Evolutionary conservation across 1,139 yeast species (phyloP), one percentile per base, ranked within the genome.

Genomic region (Kurtzmaniella quercitrusa): DNA sequence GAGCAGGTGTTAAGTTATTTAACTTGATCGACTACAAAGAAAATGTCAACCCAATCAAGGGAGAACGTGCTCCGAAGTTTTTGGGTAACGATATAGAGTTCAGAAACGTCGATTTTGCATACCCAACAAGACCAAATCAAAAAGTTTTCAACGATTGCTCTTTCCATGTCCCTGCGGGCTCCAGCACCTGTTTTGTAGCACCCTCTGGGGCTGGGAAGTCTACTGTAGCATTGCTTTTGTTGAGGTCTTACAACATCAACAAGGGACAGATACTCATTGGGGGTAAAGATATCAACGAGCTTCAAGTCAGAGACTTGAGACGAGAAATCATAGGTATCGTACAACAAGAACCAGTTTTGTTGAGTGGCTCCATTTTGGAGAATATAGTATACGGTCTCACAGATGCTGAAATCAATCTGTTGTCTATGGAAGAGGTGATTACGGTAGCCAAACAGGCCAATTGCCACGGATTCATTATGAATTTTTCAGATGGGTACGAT

Each of bases 121-220:
- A 91, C 60, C 96, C 97, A n/a, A 82, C 95, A 1, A 77, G 97
- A 48, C 87, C 87, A n/a, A 79, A 82, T 46, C 88, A 85, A 43
- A 62, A 66, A 39, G 82, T 91, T 14, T 82, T 91, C 58, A 63
- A 81, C 18, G 77, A 79, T n/a, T 74, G 90, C 55, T 68, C 76
- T 34, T 75, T 90, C 43, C 70, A 65, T 10, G 75, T 90, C 31
- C 63, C 72, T 12, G 78, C 86, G 3, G 90, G 93, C 14, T 83
- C 89, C 44, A 87, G 89, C 47, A 82, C 93, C 6, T 93, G 96
- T 57, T 75, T 90, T 44, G 96, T 89, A 14, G 97, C 97, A 1
- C 87, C 93, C 14, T 86, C 95, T 16, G 97, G 97, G 0, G 83
- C 94, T 46, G 97, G 97, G 16, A 90, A 90, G 58, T 85, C 95